Percentiles rank a stretch among this genome's conserved stretches.
Evolutionary conservation across 2,329 filamentous ascomycete genomes (phyloP).

Genomic region (Diaporthe humulicola): DNA sequence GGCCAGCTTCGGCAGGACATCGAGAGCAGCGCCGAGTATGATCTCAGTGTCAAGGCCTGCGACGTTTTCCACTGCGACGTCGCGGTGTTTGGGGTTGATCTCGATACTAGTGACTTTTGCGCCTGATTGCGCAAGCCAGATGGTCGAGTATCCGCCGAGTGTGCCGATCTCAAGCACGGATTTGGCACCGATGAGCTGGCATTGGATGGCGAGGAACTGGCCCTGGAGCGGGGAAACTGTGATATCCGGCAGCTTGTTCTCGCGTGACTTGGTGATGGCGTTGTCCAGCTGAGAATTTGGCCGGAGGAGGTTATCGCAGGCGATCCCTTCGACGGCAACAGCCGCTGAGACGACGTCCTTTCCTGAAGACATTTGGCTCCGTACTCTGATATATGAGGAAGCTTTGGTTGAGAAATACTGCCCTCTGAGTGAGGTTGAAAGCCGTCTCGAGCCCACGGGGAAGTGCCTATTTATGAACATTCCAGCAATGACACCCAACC

Average conservation of each 20-base stretch:
- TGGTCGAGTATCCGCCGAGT: conserved; percentile 65
- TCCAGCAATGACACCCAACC: not conserved
- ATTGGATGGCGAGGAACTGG: conserved; percentile 55
- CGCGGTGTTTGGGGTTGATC: conserved; percentile 57
- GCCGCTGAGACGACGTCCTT: not conserved
- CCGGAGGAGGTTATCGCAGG: conserved; percentile 40
- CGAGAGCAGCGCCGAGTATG: conserved; percentile 57
- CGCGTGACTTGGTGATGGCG: conserved; percentile 49
- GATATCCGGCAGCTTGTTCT: conserved; percentile 53
- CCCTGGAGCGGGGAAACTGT: conserved; percentile 52
- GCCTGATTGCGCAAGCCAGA: conserved; percentile 61
- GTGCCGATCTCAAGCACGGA: conserved; percentile 67
- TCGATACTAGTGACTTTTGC: conserved; percentile 65
- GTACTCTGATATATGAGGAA: not conserved
- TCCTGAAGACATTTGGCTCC: not conserved
- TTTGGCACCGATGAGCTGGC: conserved; percentile 51
- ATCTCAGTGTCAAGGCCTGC: conserved; percentile 53
- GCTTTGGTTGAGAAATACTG: not conserved
- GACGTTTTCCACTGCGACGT: conserved; percentile 60
- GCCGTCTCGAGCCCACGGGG: not conserved
- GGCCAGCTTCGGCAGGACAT: conserved; percentile 53
- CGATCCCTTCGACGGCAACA: conserved; percentile 37
- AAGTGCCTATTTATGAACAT: not conserved
- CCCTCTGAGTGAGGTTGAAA: not conserved
- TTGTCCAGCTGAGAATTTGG: conserved; percentile 46